phyloP scores from a whole-genome alignment of 1,139 yeast species.

The Pichia sp. region DNA sequence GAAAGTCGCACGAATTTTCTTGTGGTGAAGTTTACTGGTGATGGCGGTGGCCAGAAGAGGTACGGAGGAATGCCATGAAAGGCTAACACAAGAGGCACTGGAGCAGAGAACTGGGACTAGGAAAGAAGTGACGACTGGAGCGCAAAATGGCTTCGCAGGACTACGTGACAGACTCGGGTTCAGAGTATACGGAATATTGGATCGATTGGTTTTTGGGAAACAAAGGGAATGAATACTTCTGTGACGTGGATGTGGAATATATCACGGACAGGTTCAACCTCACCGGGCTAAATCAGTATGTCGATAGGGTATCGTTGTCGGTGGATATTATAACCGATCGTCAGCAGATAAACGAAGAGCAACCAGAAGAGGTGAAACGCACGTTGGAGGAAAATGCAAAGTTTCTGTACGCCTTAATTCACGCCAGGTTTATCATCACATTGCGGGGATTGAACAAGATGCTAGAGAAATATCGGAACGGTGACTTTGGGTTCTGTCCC shows the following conservation, averaged over 20 bases:
- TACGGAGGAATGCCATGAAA: not conserved
- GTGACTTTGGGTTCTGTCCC: conserved; percentile 96
- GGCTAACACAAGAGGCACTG: too few relatives aligned
- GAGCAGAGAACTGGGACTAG: not conserved
- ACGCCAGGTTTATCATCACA: conserved; percentile 83
- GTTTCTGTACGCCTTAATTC: conserved; percentile 70
- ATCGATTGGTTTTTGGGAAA: conserved; percentile 85
- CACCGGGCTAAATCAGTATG: conserved; percentile 87
- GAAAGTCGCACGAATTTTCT: not conserved
- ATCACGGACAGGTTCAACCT: conserved; percentile 89
- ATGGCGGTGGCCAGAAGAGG: not conserved
- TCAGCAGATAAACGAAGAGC: conserved; percentile 52
- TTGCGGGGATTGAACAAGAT: conserved; percentile 86
- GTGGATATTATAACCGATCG: conserved; percentile 84
- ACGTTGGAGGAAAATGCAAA: conserved; percentile 75
- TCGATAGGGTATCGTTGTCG: conserved; percentile 69
- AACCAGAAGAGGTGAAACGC: conserved; percentile 53
- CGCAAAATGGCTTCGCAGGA: conserved; percentile 31
- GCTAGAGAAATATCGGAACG: conserved; percentile 84
- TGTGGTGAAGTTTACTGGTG: not conserved
- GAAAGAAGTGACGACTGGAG: not conserved
- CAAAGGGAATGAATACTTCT: conserved; percentile 92
- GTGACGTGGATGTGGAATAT: conserved; percentile 91
- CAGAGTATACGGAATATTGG: conserved; percentile 81
- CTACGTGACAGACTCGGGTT: conserved; percentile 39